Base-by-base conservation (phyloP, 2,329 filamentous ascomycete genomes). In the Penicillium paneum region DNA sequence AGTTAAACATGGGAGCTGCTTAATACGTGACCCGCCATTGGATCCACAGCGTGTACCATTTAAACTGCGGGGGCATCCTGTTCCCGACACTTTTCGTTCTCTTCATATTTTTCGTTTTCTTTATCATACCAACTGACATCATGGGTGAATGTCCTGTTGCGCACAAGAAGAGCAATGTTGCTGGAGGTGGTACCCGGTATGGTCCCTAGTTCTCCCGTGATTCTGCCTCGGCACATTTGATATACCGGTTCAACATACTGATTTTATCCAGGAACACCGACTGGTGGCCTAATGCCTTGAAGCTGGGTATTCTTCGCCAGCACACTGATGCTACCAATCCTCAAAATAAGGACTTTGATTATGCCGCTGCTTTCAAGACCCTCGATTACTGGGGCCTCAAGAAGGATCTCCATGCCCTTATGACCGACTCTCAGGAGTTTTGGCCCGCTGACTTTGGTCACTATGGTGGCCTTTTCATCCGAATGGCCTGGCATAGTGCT, bases 371-470 rank as follows among this genome's bases (percentile, higher is more conserved):
- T 29, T 91, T 91, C 79, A 86, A 88, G 76, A 83, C 75, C 65
- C 78, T 91, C 54, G 84, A 89, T 74, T 89, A 89, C 67, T 76
- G 81, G 57, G 86, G 75, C 26, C 73, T 91, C 63, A 91, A 91
- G 83, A 86, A 88, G 74, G 89, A 92, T 68, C 74, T 92, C 7
- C 65, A 77, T n/a, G 78, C 76, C 17, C 69, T 91, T 66, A 87
- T 91, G 85, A 91, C 88, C 48, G 84, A 90, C 70, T 91, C 87
- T 2, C 85, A 91, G 75, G 85, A 89, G 38, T 91, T 83, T 83
- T 92, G 89, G 89, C 89, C 89, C 0, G 89, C 89, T 31, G 89
- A 92, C 70, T 90, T 88, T 67, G 88, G 88, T 52, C 87, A 91
- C 79, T 92, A 91, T 64, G 88, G 88, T 61, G 88, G 88, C 72